phyloP scores from a whole-genome alignment of 2,329 filamentous ascomycete genomes.

The Delphinella strobiligena region DNA sequence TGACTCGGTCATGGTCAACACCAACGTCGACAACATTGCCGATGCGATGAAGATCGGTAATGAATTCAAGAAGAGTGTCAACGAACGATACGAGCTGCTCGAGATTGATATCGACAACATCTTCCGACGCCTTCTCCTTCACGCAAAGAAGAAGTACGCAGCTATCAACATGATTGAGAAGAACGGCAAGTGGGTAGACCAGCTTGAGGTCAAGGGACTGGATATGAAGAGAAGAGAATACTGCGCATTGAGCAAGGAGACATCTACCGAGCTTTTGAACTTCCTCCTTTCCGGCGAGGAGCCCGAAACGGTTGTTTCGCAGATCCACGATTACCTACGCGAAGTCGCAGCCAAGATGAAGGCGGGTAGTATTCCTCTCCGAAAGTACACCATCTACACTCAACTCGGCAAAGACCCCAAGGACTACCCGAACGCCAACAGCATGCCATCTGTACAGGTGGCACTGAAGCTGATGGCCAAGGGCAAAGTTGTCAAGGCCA shows the following conservation, averaged over 20 bases:
- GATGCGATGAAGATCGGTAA: constrained; percentile 85
- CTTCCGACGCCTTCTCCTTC: constrained; percentile 82
- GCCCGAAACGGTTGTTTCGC: constrained; percentile 71
- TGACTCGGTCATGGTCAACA: constrained; percentile 99
- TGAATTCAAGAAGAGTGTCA: constrained; percentile 91
- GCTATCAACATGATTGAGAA: constrained; percentile 81
- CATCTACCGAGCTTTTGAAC: constrained; percentile 75
- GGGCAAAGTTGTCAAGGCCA: constrained; percentile 79
- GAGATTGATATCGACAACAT: constrained; percentile 99
- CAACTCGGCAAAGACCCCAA: constrained; percentile 90
- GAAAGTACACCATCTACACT: constrained; percentile 95
- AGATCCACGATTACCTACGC: constrained; percentile 86
- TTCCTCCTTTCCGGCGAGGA: constrained; percentile 93
- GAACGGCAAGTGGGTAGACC: constrained; percentile 81
- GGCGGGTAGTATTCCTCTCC: constrained; percentile 56
- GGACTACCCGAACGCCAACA: constrained; percentile 87
- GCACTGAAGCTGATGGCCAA: constrained; percentile 76
- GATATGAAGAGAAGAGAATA: constrained; percentile 98
- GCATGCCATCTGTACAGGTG: constrained; percentile 95
- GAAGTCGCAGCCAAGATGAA: constrained; percentile 82
- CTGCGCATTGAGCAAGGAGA: constrained; percentile 89
- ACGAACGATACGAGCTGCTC: constrained; percentile 79
- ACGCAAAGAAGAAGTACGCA: constrained; percentile 99
- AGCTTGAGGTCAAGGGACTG: constrained; percentile 94
- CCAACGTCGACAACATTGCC: constrained; percentile 84